Conservation (phyloP, 2,329 filamentous ascomycete genomes). For the Fusarium irregulare region DNA sequence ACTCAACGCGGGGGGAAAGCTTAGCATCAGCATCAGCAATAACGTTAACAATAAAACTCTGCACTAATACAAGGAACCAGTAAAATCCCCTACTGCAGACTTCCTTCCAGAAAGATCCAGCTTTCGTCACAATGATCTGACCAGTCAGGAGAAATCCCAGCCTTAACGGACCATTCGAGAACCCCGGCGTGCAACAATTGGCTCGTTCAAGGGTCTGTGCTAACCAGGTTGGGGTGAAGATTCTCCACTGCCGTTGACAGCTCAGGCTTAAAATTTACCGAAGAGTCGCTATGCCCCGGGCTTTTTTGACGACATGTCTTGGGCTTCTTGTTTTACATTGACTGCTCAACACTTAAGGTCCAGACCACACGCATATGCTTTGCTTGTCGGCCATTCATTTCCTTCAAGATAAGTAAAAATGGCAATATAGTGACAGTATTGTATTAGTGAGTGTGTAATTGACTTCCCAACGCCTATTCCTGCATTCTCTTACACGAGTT, state of each 20-base stretch:
- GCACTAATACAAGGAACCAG: too few relatives aligned
- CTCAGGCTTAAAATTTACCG: conserved; percentile 27
- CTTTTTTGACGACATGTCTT: conserved; percentile 31
- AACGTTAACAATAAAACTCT: neutral
- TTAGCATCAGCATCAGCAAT: neutral
- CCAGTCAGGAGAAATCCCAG: neutral
- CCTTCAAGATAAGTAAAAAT: too few relatives aligned
- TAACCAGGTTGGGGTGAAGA: neutral
- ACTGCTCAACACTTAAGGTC: too few relatives aligned
- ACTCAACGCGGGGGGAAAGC: neutral
- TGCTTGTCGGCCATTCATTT: too few relatives aligned
- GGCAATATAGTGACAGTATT: too few relatives aligned
- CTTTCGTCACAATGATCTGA: neutral
- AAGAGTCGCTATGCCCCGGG: conserved; percentile 27
- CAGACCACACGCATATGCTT: too few relatives aligned
- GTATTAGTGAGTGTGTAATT: neutral
- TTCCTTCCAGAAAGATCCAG: neutral
- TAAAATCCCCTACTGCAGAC: too few relatives aligned
- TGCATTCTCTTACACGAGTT: neutral
- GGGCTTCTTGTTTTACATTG: neutral
- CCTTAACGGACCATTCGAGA: neutral
- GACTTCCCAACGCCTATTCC: neutral
- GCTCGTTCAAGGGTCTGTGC: neutral
- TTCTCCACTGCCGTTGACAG: conserved; percentile 3
- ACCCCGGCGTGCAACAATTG: neutral